Conservation (phyloP, 257 asterid species). For the Cruciata laevipes region DNA sequence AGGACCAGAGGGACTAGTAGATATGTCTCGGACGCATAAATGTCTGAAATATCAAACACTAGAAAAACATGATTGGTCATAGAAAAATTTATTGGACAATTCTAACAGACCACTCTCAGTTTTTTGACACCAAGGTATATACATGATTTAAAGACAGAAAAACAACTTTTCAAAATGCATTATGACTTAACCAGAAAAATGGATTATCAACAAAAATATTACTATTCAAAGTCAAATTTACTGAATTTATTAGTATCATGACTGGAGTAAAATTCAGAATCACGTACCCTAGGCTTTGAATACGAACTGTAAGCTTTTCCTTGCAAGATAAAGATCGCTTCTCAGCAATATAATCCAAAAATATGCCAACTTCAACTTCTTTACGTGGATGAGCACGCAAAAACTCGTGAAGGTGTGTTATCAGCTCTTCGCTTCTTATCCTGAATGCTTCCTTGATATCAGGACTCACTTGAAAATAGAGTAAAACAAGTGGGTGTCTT, state of each 20-base stretch:
- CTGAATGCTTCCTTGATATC: slow-evolving; percentile 50
- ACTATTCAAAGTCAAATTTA: not conserved
- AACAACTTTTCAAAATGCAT: not conserved
- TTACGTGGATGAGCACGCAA: slow-evolving; percentile 33
- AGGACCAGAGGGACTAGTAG: not conserved
- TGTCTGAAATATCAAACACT: too few relatives aligned
- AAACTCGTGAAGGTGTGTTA: slow-evolving; percentile 61
- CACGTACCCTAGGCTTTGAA: slow-evolving; percentile 73
- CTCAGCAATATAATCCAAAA: slow-evolving; percentile 60
- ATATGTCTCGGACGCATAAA: too few relatives aligned
- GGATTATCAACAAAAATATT: not conserved
- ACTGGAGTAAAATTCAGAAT: slow-evolving; percentile 6
- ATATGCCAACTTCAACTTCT: slow-evolving; percentile 38
- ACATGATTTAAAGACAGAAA: not conserved
- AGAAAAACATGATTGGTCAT: too few relatives aligned
- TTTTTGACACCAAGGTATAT: not conserved
- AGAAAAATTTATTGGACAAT: not conserved
- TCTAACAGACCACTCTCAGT: not conserved
- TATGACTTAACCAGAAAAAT: not conserved
- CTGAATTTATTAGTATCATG: not conserved
- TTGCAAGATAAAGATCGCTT: slow-evolving; percentile 46
- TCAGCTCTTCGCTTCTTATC: slow-evolving; percentile 60
- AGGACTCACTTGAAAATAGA: slow-evolving; percentile 59
- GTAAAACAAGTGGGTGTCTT: slow-evolving; percentile 65
- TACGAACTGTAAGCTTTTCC: slow-evolving; percentile 71